Conservation (phyloP, 345 rosid genomes). For the Pistacia atlantica region DNA sequence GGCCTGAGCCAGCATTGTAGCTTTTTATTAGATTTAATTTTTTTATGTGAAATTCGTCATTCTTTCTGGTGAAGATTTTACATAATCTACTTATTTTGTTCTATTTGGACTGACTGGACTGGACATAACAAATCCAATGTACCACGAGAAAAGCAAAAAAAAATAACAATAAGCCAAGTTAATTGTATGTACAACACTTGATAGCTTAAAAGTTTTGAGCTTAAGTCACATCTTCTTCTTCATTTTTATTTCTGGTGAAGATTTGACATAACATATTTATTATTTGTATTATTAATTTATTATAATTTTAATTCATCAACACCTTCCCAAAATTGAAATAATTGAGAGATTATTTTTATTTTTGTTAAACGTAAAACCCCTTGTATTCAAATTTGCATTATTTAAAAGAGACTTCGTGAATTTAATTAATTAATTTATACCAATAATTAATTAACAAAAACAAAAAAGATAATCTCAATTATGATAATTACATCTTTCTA, state of each 20-base stretch:
- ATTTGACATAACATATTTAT: too few species aligned
- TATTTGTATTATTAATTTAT: too few species aligned
- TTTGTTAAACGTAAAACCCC: too few species aligned
- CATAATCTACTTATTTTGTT: not conserved
- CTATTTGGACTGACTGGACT: not conserved
- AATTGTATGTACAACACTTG: not conserved
- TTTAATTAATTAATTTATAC: too few species aligned
- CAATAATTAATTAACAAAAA: not conserved
- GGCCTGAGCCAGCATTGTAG: slow-evolving; percentile 15
- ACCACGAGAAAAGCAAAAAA: slow-evolving; percentile 7
- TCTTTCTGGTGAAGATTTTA: slow-evolving; percentile 17
- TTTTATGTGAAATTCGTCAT: slow-evolving; percentile 19
- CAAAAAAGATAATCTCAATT: not conserved
- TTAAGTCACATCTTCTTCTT: too few species aligned
- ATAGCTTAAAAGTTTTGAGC: too few species aligned
- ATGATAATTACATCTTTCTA: not conserved
- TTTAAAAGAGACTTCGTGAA: too few species aligned
- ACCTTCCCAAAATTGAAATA: too few species aligned
- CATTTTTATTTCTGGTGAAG: too few species aligned
- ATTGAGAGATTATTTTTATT: too few species aligned
- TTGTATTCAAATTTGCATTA: too few species aligned
- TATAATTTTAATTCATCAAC: too few species aligned
- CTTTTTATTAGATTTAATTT: slow-evolving; percentile 9
- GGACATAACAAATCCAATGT: slow-evolving; percentile 3
- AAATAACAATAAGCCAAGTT: slow-evolving; percentile 14